phyloP scores from a whole-genome alignment of 495 filamentous ascomycete genomes.

The Xylaria scruposa region DNA sequence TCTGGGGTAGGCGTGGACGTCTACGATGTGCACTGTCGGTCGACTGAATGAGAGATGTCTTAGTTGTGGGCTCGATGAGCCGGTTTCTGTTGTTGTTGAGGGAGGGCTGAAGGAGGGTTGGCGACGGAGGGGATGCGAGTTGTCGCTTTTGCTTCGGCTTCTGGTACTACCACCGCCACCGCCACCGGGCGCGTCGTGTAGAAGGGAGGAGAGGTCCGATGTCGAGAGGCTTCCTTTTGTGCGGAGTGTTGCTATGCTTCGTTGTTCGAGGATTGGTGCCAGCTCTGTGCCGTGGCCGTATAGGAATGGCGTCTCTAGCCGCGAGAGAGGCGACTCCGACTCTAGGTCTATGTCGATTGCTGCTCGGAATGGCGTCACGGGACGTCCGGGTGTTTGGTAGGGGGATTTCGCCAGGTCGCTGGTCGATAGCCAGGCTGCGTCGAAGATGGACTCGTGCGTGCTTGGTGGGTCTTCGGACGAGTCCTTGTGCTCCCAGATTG shows the following conservation, averaged over 20 bases:
- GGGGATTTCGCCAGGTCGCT: slow-evolving; percentile 36
- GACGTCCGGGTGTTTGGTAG: slow-evolving; percentile 33
- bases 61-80: slow-evolving; percentile 43
- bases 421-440: slow-evolving; percentile 43
- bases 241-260: slow-evolving; percentile 41
- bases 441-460: slow-evolving; percentile 46
- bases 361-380: slow-evolving; percentile 29
- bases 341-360: slow-evolving; percentile 31
- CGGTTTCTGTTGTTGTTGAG: not conserved
- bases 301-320: slow-evolving; percentile 38
- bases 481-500: slow-evolving; percentile 41
- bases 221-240: slow-evolving; percentile 32
- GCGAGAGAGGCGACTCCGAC: slow-evolving; percentile 35
- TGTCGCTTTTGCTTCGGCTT: slow-evolving; percentile 23
- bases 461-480: slow-evolving; percentile 47
- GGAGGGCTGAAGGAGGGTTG: slow-evolving; percentile 41
- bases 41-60: slow-evolving; percentile 40
- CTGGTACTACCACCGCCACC: not conserved
- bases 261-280: slow-evolving; percentile 49
- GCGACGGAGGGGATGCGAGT: slow-evolving; percentile 28
- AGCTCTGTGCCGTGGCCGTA: slow-evolving; percentile 51
- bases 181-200: slow-evolving; percentile 35
- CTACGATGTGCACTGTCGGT: slow-evolving; percentile 36
- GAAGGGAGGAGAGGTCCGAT: slow-evolving; percentile 37
- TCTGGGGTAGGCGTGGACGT: slow-evolving; percentile 48